Base-by-base conservation (phyloP, 1,284 basidiomycete genomes). In the Phlebopus sp. region DNA sequence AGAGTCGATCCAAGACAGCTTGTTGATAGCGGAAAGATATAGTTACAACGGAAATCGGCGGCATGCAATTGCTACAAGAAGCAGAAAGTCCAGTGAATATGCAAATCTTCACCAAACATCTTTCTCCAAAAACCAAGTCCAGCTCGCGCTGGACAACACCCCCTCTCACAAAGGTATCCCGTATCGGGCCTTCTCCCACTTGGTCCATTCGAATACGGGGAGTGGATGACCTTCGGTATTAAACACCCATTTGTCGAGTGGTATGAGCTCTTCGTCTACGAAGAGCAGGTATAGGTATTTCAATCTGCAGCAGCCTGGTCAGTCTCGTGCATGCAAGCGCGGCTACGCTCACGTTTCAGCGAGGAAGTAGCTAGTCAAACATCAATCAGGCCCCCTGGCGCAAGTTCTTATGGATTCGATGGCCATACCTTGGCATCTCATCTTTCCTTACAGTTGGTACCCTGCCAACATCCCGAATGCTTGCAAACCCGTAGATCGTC, bases 191-290 rank as follows among this genome's bases (percentile, higher is more conserved):
- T 55, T 61, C 54, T 69, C 67, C 49, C 47, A 49, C 17, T 59
- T 48, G 4, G 67, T 66, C 76, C 74, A 78, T 30, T 70, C 55
- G 56, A 81, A 79, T 2, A 79, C 61, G 4, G 76, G 77, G 3
- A 81, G 59, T 0, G 77, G 74, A 51, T 82, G 79, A 9, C 78
- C 79, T 59, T 82, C 83, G 8, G 82, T 86, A 57, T 83, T 85
- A 63, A 84, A 77, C 19, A 84, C 79, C 72, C 77, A 83, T 36
- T 69, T 60, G 54, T 79, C 74, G 19, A 84, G 63, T 17, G 81
- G 77, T 21, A 83, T 47, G 3, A 70, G 54, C 27, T 75, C 70
- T 9, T 68, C 65, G 48, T 73, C 67, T 10, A 51, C 58, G 53
- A 73, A 74, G 19, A 73, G 58, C n/a, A 75, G 60, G 53, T 72